phyloP scores from a whole-genome alignment of 345 rosid species.

The Lumnitzera racemosa region DNA sequence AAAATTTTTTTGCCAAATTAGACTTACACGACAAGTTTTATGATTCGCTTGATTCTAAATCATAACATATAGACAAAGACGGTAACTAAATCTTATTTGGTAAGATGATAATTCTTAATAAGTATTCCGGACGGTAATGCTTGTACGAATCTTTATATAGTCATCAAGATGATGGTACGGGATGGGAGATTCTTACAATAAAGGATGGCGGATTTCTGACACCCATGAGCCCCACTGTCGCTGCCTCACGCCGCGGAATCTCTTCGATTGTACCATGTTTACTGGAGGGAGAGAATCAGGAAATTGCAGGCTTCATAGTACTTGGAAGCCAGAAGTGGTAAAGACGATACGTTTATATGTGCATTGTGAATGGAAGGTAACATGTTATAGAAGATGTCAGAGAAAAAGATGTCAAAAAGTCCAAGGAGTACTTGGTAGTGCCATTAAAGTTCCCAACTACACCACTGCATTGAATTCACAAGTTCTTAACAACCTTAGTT shows the following conservation, averaged over 20 bases:
- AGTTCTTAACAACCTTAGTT: no score
- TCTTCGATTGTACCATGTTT: constrained; percentile 13
- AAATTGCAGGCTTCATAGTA: no score
- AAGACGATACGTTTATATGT: no score
- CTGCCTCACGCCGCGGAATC: constrained; percentile 13
- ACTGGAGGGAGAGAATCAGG: no score
- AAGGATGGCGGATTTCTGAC: constrained; percentile 14
- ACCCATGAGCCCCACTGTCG: constrained; percentile 17
- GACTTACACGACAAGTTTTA: not conserved
- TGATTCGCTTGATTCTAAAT: not conserved
- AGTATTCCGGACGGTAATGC: not conserved
- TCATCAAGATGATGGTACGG: not conserved
- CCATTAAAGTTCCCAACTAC: no score
- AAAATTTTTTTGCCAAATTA: not conserved
- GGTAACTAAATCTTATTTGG: no score
- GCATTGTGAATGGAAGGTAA: no score
- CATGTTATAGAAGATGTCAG: no score
- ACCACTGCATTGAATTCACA: no score
- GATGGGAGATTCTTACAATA: not conserved
- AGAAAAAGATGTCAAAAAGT: no score
- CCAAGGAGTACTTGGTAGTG: no score
- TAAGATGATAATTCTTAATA: not conserved
- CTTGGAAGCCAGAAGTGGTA: no score
- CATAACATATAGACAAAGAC: not conserved
- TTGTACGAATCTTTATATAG: not conserved